Evolutionary conservation across 257 asterid species (phyloP).

Genomic region (Capsicum baccatum): DNA sequence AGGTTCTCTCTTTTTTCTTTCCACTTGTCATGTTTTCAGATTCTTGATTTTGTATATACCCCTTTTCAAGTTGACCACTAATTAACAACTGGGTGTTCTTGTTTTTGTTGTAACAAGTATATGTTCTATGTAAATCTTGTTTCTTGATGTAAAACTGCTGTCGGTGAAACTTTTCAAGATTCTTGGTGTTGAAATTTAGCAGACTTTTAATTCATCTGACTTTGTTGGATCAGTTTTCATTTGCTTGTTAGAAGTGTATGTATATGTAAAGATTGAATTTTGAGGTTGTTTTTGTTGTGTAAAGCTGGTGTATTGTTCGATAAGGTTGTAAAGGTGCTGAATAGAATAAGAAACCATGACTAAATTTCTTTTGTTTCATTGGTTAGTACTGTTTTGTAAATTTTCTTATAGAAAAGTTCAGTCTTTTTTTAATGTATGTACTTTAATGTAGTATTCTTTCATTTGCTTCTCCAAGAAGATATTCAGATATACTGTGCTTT

Average conservation of each 20-base stretch:
- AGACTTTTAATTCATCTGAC: background rate
- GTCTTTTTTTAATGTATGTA: background rate
- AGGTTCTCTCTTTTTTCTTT: slow-evolving; percentile 46
- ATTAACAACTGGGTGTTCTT: background rate
- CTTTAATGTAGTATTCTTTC: background rate
- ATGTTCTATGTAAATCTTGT: background rate
- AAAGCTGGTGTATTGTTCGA: background rate
- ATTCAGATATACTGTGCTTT: background rate
- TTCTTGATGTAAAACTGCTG: slow-evolving; percentile 14
- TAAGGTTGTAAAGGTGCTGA: background rate
- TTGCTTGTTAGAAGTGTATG: background rate
- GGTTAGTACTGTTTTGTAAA: background rate
- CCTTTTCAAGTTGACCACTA: background rate
- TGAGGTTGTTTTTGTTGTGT: background rate
- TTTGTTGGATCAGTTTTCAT: background rate
- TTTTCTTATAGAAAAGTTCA: background rate
- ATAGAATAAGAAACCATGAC: slow-evolving; percentile 6
- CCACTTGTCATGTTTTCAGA: background rate
- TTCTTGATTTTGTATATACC: background rate
- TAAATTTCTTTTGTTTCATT: background rate
- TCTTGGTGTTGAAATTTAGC: background rate
- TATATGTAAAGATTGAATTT: background rate
- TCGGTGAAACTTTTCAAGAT: background rate
- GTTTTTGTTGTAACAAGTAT: background rate
- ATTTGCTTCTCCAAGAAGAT: background rate